Conservation (phyloP, 1,284 basidiomycete species). For the Rhodotorula sp. region DNA sequence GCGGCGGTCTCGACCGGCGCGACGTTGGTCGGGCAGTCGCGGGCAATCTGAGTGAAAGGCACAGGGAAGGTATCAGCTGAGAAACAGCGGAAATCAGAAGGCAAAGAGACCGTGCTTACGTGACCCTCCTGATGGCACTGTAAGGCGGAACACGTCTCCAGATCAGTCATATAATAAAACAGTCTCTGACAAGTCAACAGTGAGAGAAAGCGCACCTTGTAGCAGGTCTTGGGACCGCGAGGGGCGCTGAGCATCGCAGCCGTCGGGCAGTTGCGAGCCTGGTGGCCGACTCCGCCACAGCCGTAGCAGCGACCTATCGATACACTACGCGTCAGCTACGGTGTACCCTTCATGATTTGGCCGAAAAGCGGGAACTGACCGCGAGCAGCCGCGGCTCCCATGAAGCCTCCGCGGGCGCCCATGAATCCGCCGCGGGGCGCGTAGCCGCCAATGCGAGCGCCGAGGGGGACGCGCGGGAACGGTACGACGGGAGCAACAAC, state of each 20-base stretch:
- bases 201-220: conserved; percentile 46
- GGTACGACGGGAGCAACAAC: conserved; percentile 3
- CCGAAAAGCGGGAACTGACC: neutral
- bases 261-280: conserved; percentile 65
- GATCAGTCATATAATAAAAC: neutral
- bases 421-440: conserved; percentile 31
- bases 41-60: conserved; percentile 50
- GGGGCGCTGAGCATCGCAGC: conserved; percentile 55
- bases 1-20: conserved; percentile 18
- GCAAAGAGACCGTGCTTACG: conserved; percentile 27
- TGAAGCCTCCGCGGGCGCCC: conserved; percentile 30
- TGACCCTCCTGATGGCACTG: conserved; percentile 75
- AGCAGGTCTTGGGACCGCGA: conserved; percentile 73
- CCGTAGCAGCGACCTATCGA: conserved; percentile 70
- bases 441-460: conserved; percentile 30
- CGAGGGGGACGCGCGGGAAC: conserved; percentile 17
- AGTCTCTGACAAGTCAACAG: neutral
- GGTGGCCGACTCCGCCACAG: conserved; percentile 52
- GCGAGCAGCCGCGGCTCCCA: conserved; percentile 43
- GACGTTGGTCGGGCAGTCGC: conserved; percentile 35
- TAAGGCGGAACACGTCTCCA: neutral
- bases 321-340: neutral
- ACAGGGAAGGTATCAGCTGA: too few relatives aligned
- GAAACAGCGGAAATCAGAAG: too few relatives aligned
- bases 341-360: too few relatives aligned